Conservation (phyloP, 768 basidiomycete genomes). For the Thelephora aurantiotincta region DNA sequence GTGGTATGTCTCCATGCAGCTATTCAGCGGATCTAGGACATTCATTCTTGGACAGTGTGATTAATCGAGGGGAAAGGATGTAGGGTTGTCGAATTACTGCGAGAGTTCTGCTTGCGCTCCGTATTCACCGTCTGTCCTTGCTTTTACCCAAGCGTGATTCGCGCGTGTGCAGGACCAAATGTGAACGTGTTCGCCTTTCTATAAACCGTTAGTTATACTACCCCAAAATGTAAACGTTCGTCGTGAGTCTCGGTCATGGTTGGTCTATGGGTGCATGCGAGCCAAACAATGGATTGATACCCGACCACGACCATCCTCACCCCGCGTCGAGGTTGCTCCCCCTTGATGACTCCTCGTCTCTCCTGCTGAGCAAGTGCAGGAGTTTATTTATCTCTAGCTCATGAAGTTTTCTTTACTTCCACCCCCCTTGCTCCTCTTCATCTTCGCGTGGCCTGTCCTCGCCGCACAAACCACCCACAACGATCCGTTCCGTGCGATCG, state of each 20-base stretch:
- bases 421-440: slow-evolving; percentile 20
- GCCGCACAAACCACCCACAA: slow-evolving; percentile 25
- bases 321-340: neutral
- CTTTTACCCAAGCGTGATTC: no score
- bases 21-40: neutral
- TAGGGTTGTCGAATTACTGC: neutral
- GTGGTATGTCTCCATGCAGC: neutral
- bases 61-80: neutral
- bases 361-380: no score
- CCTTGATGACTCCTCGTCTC: no score
- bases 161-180: no score
- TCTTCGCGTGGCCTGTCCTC: slow-evolving; percentile 23
- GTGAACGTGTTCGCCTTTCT: no score
- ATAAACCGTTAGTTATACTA: no score
- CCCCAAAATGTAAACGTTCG: neutral
- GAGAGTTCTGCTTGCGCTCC: no score
- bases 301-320: neutral
- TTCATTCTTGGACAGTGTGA: neutral
- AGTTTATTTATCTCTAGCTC: no score
- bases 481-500: slow-evolving; percentile 49
- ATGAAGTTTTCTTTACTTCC: slow-evolving; percentile 13
- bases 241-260: slow-evolving; percentile 2
- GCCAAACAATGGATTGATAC: neutral
- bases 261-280: slow-evolving; percentile 2
- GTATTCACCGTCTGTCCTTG: no score